Conservation (phyloP, 1,284 basidiomycete genomes). For the Moesziomyces sp. region DNA sequence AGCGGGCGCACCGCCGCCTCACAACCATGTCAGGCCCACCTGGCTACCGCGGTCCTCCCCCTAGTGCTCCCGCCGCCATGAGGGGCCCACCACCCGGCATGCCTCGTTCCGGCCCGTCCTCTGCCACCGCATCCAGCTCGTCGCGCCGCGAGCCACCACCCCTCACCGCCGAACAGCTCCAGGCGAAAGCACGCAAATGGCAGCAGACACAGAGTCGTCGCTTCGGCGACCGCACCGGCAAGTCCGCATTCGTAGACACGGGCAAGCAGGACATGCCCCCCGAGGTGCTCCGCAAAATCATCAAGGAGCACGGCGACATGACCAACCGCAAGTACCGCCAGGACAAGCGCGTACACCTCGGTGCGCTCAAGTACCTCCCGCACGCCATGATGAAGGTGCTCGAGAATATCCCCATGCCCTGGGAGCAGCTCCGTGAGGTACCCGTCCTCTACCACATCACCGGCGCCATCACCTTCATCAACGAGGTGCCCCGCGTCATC, state of each 20-base stretch:
- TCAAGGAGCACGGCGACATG: slow-evolving; percentile 69
- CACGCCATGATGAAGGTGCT: slow-evolving; percentile 99
- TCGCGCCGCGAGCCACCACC: slow-evolving; percentile 53
- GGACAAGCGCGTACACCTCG: slow-evolving; percentile 98
- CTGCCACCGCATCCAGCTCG: slow-evolving; percentile 7
- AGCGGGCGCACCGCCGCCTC: slow-evolving; percentile 6
- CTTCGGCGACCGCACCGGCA: slow-evolving; percentile 83
- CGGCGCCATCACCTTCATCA: slow-evolving; percentile 99
- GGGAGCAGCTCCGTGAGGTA: slow-evolving; percentile 75
- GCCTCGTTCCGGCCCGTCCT: slow-evolving; percentile 21
- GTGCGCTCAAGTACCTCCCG: slow-evolving; percentile 97
- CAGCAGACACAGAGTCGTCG: slow-evolving; percentile 89
- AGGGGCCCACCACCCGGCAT: slow-evolving; percentile 46
- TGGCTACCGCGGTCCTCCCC: slow-evolving; percentile 49
- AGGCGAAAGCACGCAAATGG: slow-evolving; percentile 92
- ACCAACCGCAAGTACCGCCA: slow-evolving; percentile 79
- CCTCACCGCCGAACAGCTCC: slow-evolving; percentile 80
- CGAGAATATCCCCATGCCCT: slow-evolving; percentile 98
- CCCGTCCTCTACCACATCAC: slow-evolving; percentile 78
- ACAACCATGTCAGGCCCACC: slow-evolving; percentile 53
- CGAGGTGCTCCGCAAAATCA: slow-evolving; percentile 75
- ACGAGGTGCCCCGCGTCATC: slow-evolving; percentile 94
- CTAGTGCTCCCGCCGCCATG: slow-evolving; percentile 46
- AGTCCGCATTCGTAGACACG: slow-evolving; percentile 88
- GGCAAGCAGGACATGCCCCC: slow-evolving; percentile 80